phyloP scores from a whole-genome alignment of 371 early-diverging fungal genomes.

The Mucor saturninus region DNA sequence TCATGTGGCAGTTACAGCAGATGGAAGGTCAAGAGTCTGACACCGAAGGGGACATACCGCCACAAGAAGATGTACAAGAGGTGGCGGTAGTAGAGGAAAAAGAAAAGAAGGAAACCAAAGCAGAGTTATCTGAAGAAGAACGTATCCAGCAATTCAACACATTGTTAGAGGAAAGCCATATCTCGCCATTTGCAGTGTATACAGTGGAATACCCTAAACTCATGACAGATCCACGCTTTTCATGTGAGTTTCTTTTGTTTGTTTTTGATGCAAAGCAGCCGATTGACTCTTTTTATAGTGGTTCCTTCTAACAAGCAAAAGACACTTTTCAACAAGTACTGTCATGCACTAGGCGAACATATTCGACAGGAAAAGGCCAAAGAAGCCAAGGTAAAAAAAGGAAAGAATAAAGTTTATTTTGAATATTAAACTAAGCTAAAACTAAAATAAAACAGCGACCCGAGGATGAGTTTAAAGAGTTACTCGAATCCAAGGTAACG shows the following conservation, averaged over 20 bases:
- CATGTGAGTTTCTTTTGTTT: slow-evolving; percentile 37
- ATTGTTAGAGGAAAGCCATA: slow-evolving; percentile 70
- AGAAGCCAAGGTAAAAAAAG: slow-evolving; percentile 39
- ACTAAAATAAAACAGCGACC: slow-evolving; percentile 36
- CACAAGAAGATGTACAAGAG: slow-evolving; percentile 4
- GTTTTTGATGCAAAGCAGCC: slow-evolving; percentile 20
- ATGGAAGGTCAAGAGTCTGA: slow-evolving; percentile 52
- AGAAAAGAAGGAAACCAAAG: background rate
- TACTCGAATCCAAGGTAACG: slow-evolving; percentile 55
- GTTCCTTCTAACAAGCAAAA: slow-evolving; percentile 51
- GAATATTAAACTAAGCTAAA: slow-evolving; percentile 14
- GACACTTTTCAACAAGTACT: slow-evolving; percentile 72
- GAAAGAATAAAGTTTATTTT: slow-evolving; percentile 10
- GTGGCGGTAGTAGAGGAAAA: background rate
- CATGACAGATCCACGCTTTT: slow-evolving; percentile 60
- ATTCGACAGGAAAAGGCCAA: slow-evolving; percentile 55
- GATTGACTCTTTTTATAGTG: slow-evolving; percentile 29
- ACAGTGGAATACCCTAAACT: slow-evolving; percentile 68
- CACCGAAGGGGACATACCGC: slow-evolving; percentile 4
- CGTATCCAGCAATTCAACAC: slow-evolving; percentile 45
- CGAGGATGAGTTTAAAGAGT: slow-evolving; percentile 53
- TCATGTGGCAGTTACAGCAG: slow-evolving; percentile 68
- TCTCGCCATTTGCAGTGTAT: slow-evolving; percentile 78
- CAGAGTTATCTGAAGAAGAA: slow-evolving; percentile 41
- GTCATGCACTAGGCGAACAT: slow-evolving; percentile 63